phyloP scores from a whole-genome alignment of 2,329 filamentous ascomycete genomes.

The Xenoacremonium recifei region DNA sequence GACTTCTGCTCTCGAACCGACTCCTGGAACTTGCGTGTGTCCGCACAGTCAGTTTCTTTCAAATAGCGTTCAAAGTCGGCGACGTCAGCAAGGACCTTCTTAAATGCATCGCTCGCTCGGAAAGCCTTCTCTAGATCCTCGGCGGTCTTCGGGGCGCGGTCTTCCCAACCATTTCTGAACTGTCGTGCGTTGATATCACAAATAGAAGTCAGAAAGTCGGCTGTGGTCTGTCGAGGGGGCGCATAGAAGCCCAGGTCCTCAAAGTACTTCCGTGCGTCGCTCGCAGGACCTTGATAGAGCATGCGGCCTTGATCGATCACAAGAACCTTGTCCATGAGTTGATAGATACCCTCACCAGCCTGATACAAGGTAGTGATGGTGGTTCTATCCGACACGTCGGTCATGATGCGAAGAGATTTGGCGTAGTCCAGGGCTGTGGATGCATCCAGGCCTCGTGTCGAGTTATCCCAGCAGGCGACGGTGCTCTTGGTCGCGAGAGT shows the following conservation, averaged over 20 bases:
- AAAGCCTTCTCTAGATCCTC: conserved; percentile 68
- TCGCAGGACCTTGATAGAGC: conserved; percentile 65
- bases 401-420: conserved; percentile 69
- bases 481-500: conserved; percentile 68
- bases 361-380: conserved; percentile 44
- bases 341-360: conserved; percentile 43
- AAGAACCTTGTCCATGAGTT: conserved; percentile 73
- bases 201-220: conserved; percentile 32
- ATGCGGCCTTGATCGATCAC: conserved; percentile 69
- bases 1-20: conserved; percentile 71
- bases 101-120: conserved; percentile 58
- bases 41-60: conserved; percentile 52
- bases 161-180: conserved; percentile 63
- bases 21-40: conserved; percentile 64
- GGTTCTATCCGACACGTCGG: conserved; percentile 67
- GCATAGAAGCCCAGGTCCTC: conserved; percentile 67
- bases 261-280: conserved; percentile 65
- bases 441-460: conserved; percentile 75
- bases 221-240: conserved; percentile 65
- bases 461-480: conserved; percentile 81
- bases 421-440: conserved; percentile 78
- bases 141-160: conserved; percentile 64
- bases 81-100: conserved; percentile 59
- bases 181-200: conserved; percentile 64
- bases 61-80: conserved; percentile 43